These are phyloP conservation scores for Fraxinus quadrangulata DNA, from an alignment of 257 asterid species.

Conservation along the genomic window DNA sequence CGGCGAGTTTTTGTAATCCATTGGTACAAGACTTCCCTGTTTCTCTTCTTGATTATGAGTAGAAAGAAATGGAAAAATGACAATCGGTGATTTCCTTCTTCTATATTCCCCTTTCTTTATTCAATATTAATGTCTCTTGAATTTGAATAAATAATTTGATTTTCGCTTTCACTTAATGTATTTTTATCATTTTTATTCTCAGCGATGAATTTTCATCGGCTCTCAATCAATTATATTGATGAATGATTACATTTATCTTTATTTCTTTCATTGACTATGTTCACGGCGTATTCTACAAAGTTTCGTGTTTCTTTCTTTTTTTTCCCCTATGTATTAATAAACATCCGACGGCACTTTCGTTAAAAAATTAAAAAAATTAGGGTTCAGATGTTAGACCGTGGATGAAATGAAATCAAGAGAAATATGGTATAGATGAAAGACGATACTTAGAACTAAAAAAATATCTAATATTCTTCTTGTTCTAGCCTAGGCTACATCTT, in stretches of 20 bases:
- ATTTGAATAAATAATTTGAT: background rate
- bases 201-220: too few species aligned
- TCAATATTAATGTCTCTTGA: background rate
- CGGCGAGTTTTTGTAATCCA: constrained; percentile 43
- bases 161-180: too few species aligned
- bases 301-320: too few species aligned
- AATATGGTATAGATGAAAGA: background rate
- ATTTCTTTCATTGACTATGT: background rate
- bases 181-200: too few species aligned
- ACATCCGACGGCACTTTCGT: too few species aligned
- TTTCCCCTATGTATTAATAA: too few species aligned
- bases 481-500: too few species aligned
- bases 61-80: constrained; percentile 33
- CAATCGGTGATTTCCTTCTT: constrained; percentile 32
- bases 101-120: background rate
- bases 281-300: too few species aligned
- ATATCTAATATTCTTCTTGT: background rate
- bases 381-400: background rate
- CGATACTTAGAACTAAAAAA: background rate
- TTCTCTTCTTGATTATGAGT: constrained; percentile 21
- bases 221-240: too few species aligned
- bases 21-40: constrained; percentile 52
- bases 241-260: too few species aligned
- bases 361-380: too few species aligned
- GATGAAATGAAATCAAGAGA: background rate